Percentiles rank a stretch among this genome's conserved stretches.
Evolutionary conservation across 192 early-diverging fungal species (phyloP).

Genomic region (Chytriomyces sp.): DNA sequence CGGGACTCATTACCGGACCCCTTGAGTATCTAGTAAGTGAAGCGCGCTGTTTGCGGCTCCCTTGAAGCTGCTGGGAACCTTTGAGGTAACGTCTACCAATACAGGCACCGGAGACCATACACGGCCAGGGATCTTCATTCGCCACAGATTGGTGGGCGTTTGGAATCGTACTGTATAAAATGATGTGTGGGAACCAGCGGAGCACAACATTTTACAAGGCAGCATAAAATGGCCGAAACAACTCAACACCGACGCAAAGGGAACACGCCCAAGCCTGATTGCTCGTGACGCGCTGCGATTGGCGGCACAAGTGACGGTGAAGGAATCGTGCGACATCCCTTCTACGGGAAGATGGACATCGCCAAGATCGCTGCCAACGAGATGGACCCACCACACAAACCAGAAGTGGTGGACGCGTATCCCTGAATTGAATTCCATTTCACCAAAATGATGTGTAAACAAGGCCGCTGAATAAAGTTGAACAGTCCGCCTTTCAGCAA

Average conservation of each 20-base stretch:
- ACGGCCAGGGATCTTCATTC: constrained; percentile 48
- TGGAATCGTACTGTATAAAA: constrained; percentile 61
- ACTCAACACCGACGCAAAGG: constrained; percentile 34
- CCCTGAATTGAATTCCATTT: too few relatives aligned
- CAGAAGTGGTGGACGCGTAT: constrained; percentile 47
- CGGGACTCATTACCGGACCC: constrained; percentile 48
- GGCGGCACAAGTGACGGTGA: constrained; percentile 32
- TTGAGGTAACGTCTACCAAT: neutral
- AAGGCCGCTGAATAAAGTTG: too few relatives aligned
- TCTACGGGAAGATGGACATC: constrained; percentile 54
- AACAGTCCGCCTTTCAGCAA: neutral
- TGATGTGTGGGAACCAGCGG: constrained; percentile 60
- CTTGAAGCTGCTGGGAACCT: too few relatives aligned
- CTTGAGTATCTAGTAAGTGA: constrained; percentile 55
- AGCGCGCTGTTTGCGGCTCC: neutral
- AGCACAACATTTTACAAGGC: constrained; percentile 48
- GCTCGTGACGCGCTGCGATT: constrained; percentile 44
- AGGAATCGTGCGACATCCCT: constrained; percentile 49
- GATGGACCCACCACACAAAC: constrained; percentile 49
- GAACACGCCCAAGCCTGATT: constrained; percentile 42
- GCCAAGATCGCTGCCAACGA: constrained; percentile 49
- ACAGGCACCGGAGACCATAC: constrained; percentile 58
- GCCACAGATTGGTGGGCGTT: constrained; percentile 64
- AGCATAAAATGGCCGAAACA: constrained; percentile 47
- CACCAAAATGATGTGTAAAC: too few relatives aligned